Percentiles rank a stretch among this genome's conserved stretches.
phyloP scores from a whole-genome alignment of 2,329 filamentous ascomycete genomes.

The Xylaria digitata region DNA sequence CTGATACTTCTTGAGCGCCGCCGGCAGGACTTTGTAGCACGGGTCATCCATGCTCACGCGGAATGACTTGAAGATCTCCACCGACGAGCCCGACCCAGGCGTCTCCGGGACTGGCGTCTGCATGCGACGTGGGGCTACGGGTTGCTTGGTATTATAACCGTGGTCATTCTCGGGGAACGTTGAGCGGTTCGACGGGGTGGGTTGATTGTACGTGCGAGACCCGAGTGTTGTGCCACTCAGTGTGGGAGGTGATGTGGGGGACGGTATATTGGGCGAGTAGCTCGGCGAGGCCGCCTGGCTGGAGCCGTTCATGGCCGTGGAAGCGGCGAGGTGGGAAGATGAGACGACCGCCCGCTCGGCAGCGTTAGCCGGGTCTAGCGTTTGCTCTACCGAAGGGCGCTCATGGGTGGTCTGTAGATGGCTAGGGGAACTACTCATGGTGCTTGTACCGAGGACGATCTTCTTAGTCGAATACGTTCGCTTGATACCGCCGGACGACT shows the following conservation, averaged over 20 bases:
- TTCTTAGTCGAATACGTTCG: conserved; percentile 82
- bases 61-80: conserved; percentile 99
- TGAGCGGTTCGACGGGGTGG: conserved; percentile 65
- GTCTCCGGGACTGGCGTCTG: conserved; percentile 73
- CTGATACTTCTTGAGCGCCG: conserved; percentile 96
- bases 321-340: conserved; percentile 74
- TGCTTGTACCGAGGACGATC: conserved; percentile 74
- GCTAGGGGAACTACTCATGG: conserved; percentile 82
- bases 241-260: conserved; percentile 74
- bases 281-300: conserved; percentile 65
- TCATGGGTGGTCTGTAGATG: conserved; percentile 77
- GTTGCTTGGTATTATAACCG: conserved; percentile 54
- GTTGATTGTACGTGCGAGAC: conserved; percentile 70
- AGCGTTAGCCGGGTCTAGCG: conserved; percentile 75
- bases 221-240: conserved; percentile 64
- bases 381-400: conserved; percentile 70
- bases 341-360: conserved; percentile 74
- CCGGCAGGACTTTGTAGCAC: conserved; percentile 95
- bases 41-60: conserved; percentile 98
- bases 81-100: conserved; percentile 68
- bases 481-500: conserved; percentile 68
- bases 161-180: conserved; percentile 66
- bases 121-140: conserved; percentile 64
- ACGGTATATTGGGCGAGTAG: conserved; percentile 75
- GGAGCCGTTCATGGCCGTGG: conserved; percentile 68